phyloP scores from a whole-genome alignment of 2,329 filamentous ascomycete genomes.

The Diaporthe sp. region DNA sequence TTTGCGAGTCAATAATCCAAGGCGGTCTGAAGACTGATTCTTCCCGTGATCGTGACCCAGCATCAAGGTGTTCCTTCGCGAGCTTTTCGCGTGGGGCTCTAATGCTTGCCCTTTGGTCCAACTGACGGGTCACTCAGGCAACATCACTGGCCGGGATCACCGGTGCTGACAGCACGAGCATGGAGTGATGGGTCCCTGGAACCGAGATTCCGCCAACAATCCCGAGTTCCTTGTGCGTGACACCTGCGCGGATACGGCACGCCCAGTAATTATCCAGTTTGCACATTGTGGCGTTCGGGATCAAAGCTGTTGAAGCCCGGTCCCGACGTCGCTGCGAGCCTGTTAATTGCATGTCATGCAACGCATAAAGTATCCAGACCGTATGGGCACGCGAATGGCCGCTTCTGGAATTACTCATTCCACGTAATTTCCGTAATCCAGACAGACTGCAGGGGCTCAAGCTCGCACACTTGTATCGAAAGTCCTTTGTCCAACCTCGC shows the following conservation, averaged over 20 bases:
- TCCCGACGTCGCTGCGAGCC: conserved; percentile 6
- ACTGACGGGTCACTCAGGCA: not conserved
- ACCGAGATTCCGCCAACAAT: not conserved
- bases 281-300: conserved; percentile 2
- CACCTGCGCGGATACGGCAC: not conserved
- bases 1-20: not conserved
- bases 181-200: not conserved
- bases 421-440: not conserved
- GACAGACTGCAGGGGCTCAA: too few species aligned
- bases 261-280: not conserved
- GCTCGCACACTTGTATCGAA: not conserved
- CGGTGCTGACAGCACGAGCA: conserved; percentile 12
- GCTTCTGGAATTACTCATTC: not conserved
- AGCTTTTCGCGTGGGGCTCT: not conserved
- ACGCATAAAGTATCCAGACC: not conserved
- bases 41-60: not conserved
- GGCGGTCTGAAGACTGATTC: not conserved
- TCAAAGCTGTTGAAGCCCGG: not conserved
- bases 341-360: conserved; percentile 7
- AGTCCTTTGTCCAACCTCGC: not conserved
- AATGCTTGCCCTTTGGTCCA: not conserved
- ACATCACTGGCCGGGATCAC: not conserved
- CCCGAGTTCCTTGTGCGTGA: not conserved
- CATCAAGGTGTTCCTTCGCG: too few species aligned
- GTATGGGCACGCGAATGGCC: not conserved